These are phyloP conservation scores for Phytopythium chamaehyphon DNA, from an alignment of 352 stramenopile genomes.

Conservation along the genomic window DNA sequence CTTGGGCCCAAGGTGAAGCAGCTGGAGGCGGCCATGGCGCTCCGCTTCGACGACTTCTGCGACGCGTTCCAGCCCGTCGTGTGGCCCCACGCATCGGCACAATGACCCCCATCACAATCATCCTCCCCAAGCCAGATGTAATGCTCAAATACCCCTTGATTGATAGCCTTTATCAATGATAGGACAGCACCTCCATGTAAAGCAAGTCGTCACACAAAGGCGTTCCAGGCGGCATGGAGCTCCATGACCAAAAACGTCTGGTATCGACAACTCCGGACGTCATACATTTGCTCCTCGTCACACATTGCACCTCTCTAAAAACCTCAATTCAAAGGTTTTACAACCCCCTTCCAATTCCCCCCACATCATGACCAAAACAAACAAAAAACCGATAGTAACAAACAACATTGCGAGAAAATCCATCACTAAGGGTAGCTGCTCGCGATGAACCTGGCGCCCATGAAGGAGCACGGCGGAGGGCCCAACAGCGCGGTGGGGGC, in stretches of 20 bases:
- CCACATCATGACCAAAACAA: background rate
- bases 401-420: conserved; percentile 5
- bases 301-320: too few relatives aligned
- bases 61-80: conserved; percentile 49
- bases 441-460: conserved; percentile 73
- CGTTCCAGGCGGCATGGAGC: too few relatives aligned
- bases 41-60: conserved; percentile 64
- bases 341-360: conserved; percentile 3
- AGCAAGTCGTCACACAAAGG: too few relatives aligned
- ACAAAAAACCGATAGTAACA: background rate
- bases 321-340: conserved; percentile 13
- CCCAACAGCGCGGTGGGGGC: conserved; percentile 34
- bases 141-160: too few relatives aligned
- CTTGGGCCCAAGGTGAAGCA: conserved; percentile 1
- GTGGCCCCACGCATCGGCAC: conserved; percentile 36
- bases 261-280: too few relatives aligned
- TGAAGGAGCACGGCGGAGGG: conserved; percentile 52
- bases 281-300: conserved; percentile 1
- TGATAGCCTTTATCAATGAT: too few relatives aligned
- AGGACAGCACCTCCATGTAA: too few relatives aligned
- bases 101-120: too few relatives aligned
- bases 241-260: too few relatives aligned
- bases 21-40: conserved; percentile 51
- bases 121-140: too few relatives aligned
- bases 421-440: too few relatives aligned